Percentiles rank a stretch among this genome's conserved stretches.
Conservation (phyloP, 2,329 filamentous ascomycete species). For the Colletotrichum sp. region DNA sequence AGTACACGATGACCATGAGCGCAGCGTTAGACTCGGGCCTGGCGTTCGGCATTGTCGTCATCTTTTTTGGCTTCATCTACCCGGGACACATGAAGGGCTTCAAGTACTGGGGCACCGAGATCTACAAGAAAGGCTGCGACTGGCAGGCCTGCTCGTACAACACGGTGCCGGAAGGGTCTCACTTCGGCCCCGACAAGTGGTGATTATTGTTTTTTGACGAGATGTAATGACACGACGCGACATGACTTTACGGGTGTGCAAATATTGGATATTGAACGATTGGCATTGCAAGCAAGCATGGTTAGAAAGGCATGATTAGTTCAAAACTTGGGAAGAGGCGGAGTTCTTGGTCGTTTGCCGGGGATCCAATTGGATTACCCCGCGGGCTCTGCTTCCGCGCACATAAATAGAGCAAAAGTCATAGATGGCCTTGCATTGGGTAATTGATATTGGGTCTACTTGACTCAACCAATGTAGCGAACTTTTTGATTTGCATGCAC, state of each 20-base stretch:
- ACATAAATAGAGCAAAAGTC: background rate
- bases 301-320: background rate
- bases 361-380: background rate
- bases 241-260: background rate
- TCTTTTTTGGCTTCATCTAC: conserved; percentile 89
- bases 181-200: conserved; percentile 71
- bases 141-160: conserved; percentile 81
- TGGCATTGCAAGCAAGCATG: conserved; percentile 4
- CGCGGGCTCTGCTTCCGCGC: background rate
- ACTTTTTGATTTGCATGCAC: background rate
- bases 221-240: conserved; percentile 3
- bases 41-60: conserved; percentile 80
- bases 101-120: conserved; percentile 87
- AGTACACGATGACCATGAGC: conserved; percentile 89
- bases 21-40: conserved; percentile 84
- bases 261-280: background rate
- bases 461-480: background rate
- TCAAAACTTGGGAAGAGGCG: background rate
- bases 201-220: conserved; percentile 29
- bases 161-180: conserved; percentile 64
- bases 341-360: background rate
- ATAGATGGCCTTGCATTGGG: background rate
- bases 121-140: conserved; percentile 85
- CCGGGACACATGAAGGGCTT: conserved; percentile 76
- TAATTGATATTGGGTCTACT: background rate